phyloP scores from a whole-genome alignment of 768 basidiomycete species.

The Kwoniella mangroviensis region DNA sequence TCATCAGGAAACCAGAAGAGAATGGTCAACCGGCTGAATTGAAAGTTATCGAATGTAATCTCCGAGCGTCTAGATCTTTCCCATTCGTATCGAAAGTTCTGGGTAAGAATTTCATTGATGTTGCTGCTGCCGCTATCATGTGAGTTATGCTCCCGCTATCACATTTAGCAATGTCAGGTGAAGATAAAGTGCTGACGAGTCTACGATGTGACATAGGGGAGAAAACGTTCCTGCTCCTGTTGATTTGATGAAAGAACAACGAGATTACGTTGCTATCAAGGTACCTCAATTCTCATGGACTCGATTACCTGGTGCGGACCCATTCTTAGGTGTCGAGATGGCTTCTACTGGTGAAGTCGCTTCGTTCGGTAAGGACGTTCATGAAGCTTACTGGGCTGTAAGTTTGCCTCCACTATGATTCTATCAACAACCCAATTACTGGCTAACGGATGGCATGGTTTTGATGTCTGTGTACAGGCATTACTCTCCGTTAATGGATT shows the following conservation, averaged over 20 bases:
- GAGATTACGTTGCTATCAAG: constrained; percentile 94
- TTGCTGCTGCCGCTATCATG: constrained; percentile 63
- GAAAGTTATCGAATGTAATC: constrained; percentile 98
- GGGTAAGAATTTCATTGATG: constrained; percentile 95
- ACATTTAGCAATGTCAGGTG: no score
- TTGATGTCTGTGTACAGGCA: constrained; percentile 51
- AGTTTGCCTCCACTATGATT: not conserved
- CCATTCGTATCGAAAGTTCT: constrained; percentile 99
- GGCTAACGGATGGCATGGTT: no score
- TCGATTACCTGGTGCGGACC: constrained; percentile 91
- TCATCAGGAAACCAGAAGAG: constrained; percentile 78
- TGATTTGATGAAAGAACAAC: constrained; percentile 85
- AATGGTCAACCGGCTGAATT: constrained; percentile 68
- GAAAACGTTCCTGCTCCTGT: constrained; percentile 86
- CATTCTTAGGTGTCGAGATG: constrained; percentile 97
- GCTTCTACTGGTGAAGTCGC: constrained; percentile 98
- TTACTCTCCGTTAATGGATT: constrained; percentile 95
- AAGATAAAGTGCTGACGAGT: not conserved
- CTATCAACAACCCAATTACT: no score
- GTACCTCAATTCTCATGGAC: constrained; percentile 99
- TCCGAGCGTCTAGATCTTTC: constrained; percentile 97
- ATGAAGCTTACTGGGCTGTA: constrained; percentile 72
- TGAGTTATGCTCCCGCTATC: constrained; percentile 4
- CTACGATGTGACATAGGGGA: constrained; percentile 2
- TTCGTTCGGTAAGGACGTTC: constrained; percentile 87